Percentiles rank a stretch among this genome's conserved stretches.
Conservation (phyloP, 306 rosid species). For the Alnus glutinosa region DNA sequence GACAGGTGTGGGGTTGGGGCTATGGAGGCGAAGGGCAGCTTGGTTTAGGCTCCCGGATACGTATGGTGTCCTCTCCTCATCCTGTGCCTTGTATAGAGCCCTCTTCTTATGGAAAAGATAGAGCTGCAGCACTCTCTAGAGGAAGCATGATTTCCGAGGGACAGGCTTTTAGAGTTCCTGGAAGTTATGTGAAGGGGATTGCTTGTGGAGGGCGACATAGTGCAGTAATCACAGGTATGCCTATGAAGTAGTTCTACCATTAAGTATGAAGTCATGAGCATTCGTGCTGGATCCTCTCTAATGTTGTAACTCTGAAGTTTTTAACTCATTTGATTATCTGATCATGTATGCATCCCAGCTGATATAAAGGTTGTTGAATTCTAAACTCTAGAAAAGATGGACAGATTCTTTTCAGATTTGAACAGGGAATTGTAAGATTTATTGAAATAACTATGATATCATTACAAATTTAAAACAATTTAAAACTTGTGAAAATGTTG, state of each 20-base stretch:
- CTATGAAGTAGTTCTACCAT: neutral
- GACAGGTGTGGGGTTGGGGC: constrained; percentile 99
- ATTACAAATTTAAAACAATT: neutral
- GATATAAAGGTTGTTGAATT: constrained; percentile 7
- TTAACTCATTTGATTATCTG: neutral
- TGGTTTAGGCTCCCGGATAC: constrained; percentile 90
- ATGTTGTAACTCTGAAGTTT: neutral
- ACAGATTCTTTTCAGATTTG: constrained; percentile 9
- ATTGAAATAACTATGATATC: neutral
- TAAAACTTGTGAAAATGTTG: neutral
- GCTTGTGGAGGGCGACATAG: constrained; percentile 99
- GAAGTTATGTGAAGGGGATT: constrained; percentile 75
- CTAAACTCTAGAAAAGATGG: constrained; percentile 5
- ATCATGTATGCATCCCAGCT: constrained; percentile 10
- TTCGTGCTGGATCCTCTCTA: constrained; percentile 6
- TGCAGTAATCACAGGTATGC: constrained; percentile 82
- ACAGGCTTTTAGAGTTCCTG: constrained; percentile 60
- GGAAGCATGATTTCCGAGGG: constrained; percentile 67
- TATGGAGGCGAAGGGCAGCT: constrained; percentile 99
- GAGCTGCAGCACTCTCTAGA: constrained; percentile 46
- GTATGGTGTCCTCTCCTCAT: constrained; percentile 96
- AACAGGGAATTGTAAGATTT: constrained; percentile 5
- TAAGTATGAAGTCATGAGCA: constrained; percentile 1
- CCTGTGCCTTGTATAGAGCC: constrained; percentile 75
- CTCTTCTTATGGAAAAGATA: constrained; percentile 61